Evolutionary conservation across 2,329 filamentous ascomycete genomes (phyloP), one percentile per base, ranked within the genome.

Genomic region (Ilyonectria mors-panacis): DNA sequence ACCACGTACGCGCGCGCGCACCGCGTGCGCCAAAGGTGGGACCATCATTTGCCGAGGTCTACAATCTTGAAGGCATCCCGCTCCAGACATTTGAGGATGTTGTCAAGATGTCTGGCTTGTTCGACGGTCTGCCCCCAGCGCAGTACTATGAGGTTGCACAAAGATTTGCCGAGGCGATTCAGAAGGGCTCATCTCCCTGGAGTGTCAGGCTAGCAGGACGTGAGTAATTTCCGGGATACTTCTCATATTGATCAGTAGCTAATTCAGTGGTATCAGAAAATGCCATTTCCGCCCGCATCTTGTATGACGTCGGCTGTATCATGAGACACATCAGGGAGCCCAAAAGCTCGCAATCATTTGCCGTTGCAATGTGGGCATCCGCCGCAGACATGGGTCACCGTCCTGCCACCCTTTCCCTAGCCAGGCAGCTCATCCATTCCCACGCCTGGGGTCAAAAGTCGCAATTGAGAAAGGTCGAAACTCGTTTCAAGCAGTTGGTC

Each of bases 401-500:
- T 4, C 66, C 73, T 30, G 76, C 81, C 19, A 79, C 78, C n/a
- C 59, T 82, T 12, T 76, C 74, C 2, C 60, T 78, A 3, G 70
- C 68, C 15, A 67, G 74, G 23, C 65, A 73, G 1, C 62, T 80
- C 47, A 63, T 72, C 26, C 65, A 59, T 7, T 56, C 56, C 1
- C 67, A 71, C 30, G 47, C 55, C 10, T 79, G 76, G 65, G 72
- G 71, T 17, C 56, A 65, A 13, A 56, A 59, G 10, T 48, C 67
- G 6, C 63, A 65, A n/a, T 66, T 77, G 13, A 59, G 26, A 7
- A 62, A 60, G 5, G 56, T 73, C 3, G 77, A 80, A 57, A 56
- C 66, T 1, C 77, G 75, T 17, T 81, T 81, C 70, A 73, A 69
- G 67, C 56, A 74, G 28, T 68, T 83, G 10, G 72, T 81, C 30